phyloP scores from a whole-genome alignment of 768 basidiomycete genomes.

The Saitozyma sp. region DNA sequence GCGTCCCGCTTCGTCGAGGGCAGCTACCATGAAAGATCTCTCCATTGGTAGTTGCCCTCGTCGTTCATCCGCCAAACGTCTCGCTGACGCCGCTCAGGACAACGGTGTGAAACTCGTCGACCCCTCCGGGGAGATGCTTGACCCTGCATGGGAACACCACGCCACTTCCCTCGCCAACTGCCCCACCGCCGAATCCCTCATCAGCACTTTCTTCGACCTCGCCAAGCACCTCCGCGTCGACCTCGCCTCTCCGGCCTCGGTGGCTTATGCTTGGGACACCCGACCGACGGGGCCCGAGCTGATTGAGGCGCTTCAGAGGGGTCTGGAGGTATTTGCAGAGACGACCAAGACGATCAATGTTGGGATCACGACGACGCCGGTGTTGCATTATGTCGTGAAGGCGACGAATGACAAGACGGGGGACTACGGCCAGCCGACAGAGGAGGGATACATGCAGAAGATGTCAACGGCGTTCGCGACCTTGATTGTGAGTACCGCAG shows the following conservation, averaged over 20 bases:
- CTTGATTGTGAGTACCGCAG: conserved; percentile 67
- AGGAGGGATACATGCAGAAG: conserved; percentile 80
- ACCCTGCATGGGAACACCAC: conserved; percentile 84
- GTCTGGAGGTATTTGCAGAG: conserved; percentile 64
- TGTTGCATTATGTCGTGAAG: conserved; percentile 90
- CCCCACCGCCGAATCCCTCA: conserved; percentile 68
- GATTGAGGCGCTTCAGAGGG: conserved; percentile 75
- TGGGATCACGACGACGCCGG: conserved; percentile 87
- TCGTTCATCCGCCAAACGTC: background rate
- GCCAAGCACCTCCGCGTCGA: conserved; percentile 71
- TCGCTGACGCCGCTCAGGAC: conserved; percentile 61
- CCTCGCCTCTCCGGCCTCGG: conserved; percentile 70
- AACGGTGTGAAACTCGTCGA: conserved; percentile 99
- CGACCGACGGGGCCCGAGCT: conserved; percentile 80
- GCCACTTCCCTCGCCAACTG: conserved; percentile 88
- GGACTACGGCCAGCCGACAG: conserved; percentile 74
- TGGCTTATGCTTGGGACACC: conserved; percentile 91
- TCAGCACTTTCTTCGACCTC: conserved; percentile 64
- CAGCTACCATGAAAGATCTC: background rate
- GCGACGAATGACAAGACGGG: conserved; percentile 80
- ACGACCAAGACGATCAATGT: conserved; percentile 68
- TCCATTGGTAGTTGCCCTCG: background rate
- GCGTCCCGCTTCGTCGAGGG: background rate
- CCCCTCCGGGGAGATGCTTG: conserved; percentile 95
- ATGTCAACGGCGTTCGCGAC: conserved; percentile 78